Base-by-base conservation (phyloP, 225 moss, liverwort and hornwort species). In the Straminergon stramineum region DNA sequence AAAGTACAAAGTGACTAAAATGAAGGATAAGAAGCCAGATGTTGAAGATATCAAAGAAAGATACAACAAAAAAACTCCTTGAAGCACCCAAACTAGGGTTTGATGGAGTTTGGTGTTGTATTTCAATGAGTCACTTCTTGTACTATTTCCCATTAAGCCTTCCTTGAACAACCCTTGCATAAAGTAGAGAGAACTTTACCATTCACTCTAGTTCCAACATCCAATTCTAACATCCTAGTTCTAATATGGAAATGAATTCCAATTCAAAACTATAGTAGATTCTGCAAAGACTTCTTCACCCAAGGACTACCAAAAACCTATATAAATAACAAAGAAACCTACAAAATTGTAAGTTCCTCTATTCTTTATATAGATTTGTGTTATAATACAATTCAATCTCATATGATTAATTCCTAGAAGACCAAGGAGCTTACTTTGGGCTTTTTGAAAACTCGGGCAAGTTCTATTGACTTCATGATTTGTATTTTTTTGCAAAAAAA, bases 1-100 rank as follows among this genome's bases (percentile, higher is more conserved):
- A 19, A 22, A 69, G 4, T 22, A 2, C 13, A 19, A 22, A 69
- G 4, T 12, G 4, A 7, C n/a, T 70, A 21, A 39, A 70, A 39
- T 39, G 14, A 23, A 8, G 8, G 8, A 24, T 4, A 69, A 13
- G 13, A 2, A 39, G 1, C 2, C 0, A 0, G 4, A 5, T 14
- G 13, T 39, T 24, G 24, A 39, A 22, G 23, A 24, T 39, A 23
- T 70, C 0, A 24, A 0, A 14, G 0, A 39, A 8, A 39, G 39
- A 24, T 0, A 39, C 4, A 70, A 48, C 10, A 24, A 14, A 3
- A 24, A 5, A 70, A 70, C 2, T 70, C 8, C 0, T 39, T 8
- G 5, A 39, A 39, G 8, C 15, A 39, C 5, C 10, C 3, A 17
- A 27, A 73, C 0, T 9, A 0, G 5, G 3, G 3, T 14, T 3